Evolutionary conservation across 1,139 yeast genomes (phyloP), one percentile per base, ranked within the genome.

Genomic region (Yamadazyma taylorii): DNA sequence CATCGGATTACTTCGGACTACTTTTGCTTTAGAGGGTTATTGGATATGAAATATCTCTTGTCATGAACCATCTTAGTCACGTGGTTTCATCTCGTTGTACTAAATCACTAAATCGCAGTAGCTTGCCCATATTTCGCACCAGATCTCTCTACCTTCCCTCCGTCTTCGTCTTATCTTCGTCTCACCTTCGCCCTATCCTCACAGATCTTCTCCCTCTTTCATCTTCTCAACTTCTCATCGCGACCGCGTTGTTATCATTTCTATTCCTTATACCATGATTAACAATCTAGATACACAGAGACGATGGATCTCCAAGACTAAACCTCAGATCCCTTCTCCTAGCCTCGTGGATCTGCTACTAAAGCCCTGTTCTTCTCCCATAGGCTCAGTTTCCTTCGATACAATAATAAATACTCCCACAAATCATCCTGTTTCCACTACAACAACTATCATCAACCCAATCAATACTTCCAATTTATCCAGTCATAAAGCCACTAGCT

Each of bases 251-350:
- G 30, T 27, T 27, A 15, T 14, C 7, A 24, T 12, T 5, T 24
- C 5, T 11, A 24, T n/a, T 21, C 9, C 14, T 8, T 5, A 8
- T 19, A 19, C n/a, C 26, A 42, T 50, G 47, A 38, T 43, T 10
- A 44, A 48, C 35, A 54, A 54, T 40, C 30, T 52, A 31, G 45
- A 41, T 19, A 42, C 50, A 13, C 58, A 53, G 25, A 35, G 36
- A 23, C 39, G 43, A 31, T 55, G 59, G 59, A 33, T 55, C 15
- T 26, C 30, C 11, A 37, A 45, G 28, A 27, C 25, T 1, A 45
- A 42, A 22, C 58, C 58, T 6, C 47, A 46, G 38, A 26, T 51
- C 7, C 54, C 55, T 5, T 35, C 17, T 19, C 24, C 31, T 9
- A 13, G 16, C 14, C n/a, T 38, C 16, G 22, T 36, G 16, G 27